These are phyloP conservation scores for Oemleria cerasiformis DNA, from an alignment of 306 rosid genomes.

Conservation along the genomic window DNA sequence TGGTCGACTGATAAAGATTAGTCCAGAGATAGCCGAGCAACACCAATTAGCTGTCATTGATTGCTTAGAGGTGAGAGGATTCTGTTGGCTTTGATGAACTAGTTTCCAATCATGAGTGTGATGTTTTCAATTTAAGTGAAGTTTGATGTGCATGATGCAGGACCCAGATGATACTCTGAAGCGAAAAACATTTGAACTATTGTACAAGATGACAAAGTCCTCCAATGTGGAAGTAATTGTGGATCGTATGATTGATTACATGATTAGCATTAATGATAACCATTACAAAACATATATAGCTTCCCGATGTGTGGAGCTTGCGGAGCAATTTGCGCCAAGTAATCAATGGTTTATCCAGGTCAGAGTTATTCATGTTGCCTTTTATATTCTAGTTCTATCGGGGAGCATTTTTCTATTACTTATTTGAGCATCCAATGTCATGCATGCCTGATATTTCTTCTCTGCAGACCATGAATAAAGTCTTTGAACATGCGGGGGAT, in stretches of 20 bases:
- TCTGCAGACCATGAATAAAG: conserved; percentile 94
- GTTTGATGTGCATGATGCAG: conserved; percentile 44
- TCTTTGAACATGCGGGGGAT: conserved; percentile 99
- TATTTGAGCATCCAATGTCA: background rate
- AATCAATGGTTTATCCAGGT: conserved; percentile 99
- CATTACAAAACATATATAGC: conserved; percentile 94
- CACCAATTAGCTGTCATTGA: conserved; percentile 98
- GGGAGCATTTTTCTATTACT: background rate
- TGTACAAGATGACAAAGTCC: conserved; percentile 92
- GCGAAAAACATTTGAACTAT: conserved; percentile 87
- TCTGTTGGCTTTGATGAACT: background rate
- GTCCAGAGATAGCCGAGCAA: conserved; percentile 87
- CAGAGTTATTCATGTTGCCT: conserved; percentile 36
- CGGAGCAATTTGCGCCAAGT: conserved; percentile 95
- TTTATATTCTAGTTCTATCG: background rate
- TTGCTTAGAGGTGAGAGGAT: conserved; percentile 79
- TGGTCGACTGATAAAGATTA: conserved; percentile 80
- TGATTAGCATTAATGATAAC: conserved; percentile 82
- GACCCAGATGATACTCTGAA: conserved; percentile 97
- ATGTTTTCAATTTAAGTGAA: conserved; percentile 14
- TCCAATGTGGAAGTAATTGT: conserved; percentile 99
- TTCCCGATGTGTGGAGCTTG: conserved; percentile 94
- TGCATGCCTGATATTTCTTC: conserved; percentile 23
- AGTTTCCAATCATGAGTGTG: conserved; percentile 2
- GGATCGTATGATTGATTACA: conserved; percentile 89